Conservation (phyloP, 768 basidiomycete species). For the Dendrothele bispora region DNA sequence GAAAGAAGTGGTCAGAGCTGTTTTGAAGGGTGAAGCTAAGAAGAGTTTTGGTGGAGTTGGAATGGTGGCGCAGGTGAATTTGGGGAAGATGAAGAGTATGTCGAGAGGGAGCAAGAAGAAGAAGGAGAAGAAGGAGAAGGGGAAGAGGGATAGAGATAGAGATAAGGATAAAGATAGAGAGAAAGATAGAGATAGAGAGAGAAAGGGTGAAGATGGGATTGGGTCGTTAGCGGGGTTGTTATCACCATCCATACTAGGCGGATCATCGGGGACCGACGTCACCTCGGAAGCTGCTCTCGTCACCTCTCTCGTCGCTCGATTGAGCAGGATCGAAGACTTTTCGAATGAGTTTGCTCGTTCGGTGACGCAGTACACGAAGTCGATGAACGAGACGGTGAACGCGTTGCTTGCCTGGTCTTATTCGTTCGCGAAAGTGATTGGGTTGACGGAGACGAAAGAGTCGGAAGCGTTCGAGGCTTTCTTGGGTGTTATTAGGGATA, state of each 20-base stretch:
- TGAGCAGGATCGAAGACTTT: slow-evolving; percentile 58
- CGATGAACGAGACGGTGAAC: slow-evolving; percentile 47
- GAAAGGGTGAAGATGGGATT: too few relatives aligned
- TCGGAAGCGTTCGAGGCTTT: slow-evolving; percentile 76
- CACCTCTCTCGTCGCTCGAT: slow-evolving; percentile 51
- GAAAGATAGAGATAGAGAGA: too few relatives aligned
- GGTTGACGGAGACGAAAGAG: slow-evolving; percentile 44
- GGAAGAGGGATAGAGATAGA: too few relatives aligned
- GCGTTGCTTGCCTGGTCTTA: slow-evolving; percentile 61
- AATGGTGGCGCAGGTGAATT: slow-evolving; percentile 55
- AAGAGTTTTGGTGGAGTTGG: slow-evolving; percentile 40
- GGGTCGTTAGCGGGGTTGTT: too few relatives aligned
- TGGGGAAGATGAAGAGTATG: slow-evolving; percentile 61
- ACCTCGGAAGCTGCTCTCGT: slow-evolving; percentile 52
- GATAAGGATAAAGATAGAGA: too few relatives aligned
- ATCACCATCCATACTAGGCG: too few relatives aligned
- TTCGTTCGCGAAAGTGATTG: slow-evolving; percentile 67
- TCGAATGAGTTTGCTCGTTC: slow-evolving; percentile 61
- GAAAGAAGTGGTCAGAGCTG: slow-evolving; percentile 77
- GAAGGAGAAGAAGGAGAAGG: slow-evolving; percentile 32
- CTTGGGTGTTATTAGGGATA: slow-evolving; percentile 51
- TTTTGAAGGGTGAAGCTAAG: slow-evolving; percentile 44
- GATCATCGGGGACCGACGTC: too few relatives aligned
- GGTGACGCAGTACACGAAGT: slow-evolving; percentile 62
- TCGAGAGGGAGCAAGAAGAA: slow-evolving; percentile 28